Evolutionary conservation across 2,329 filamentous ascomycete genomes (phyloP).

Genomic region (Fusarium pseudocircinatum): DNA sequence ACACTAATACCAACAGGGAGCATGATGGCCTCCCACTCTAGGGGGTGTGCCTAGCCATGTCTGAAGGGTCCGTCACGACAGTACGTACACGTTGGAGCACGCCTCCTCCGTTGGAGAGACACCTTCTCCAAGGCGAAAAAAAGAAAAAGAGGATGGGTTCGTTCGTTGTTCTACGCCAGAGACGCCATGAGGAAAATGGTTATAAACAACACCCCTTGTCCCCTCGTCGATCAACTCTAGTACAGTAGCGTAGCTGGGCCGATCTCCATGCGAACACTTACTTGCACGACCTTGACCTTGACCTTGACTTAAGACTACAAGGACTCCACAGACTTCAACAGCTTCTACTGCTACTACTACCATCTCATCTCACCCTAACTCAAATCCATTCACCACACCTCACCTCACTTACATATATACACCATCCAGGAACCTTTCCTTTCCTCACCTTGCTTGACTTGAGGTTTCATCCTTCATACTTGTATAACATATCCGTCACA

Average conservation of each 20-base stretch:
- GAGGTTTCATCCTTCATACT: slow-evolving; percentile 7
- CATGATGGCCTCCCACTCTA: neutral
- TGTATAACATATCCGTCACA: slow-evolving; percentile 15
- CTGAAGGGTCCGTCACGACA: slow-evolving; percentile 14
- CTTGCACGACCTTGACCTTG: slow-evolving; percentile 25
- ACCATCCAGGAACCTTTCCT: slow-evolving; percentile 13
- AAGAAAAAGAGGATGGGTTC: slow-evolving; percentile 16
- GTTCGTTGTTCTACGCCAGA: slow-evolving; percentile 23
- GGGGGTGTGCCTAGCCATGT: slow-evolving; percentile 3
- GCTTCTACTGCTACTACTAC: neutral
- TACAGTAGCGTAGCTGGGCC: slow-evolving; percentile 34
- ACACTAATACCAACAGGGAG: neutral
- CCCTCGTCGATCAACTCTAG: slow-evolving; percentile 39
- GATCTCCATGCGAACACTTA: slow-evolving; percentile 45
- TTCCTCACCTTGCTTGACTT: neutral
- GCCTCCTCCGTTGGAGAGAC: slow-evolving; percentile 4
- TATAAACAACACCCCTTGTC: slow-evolving; percentile 38
- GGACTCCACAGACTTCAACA: slow-evolving; percentile 38
- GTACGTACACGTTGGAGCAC: neutral
- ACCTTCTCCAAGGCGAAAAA: slow-evolving; percentile 14
- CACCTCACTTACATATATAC: slow-evolving; percentile 38
- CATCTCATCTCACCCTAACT: slow-evolving; percentile 31
- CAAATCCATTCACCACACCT: slow-evolving; percentile 23
- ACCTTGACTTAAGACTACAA: slow-evolving; percentile 28
- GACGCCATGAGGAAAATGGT: slow-evolving; percentile 28